These are phyloP conservation scores for Pascua guehoae DNA, from an alignment of 1,284 basidiomycete genomes.

Conservation along the genomic window DNA sequence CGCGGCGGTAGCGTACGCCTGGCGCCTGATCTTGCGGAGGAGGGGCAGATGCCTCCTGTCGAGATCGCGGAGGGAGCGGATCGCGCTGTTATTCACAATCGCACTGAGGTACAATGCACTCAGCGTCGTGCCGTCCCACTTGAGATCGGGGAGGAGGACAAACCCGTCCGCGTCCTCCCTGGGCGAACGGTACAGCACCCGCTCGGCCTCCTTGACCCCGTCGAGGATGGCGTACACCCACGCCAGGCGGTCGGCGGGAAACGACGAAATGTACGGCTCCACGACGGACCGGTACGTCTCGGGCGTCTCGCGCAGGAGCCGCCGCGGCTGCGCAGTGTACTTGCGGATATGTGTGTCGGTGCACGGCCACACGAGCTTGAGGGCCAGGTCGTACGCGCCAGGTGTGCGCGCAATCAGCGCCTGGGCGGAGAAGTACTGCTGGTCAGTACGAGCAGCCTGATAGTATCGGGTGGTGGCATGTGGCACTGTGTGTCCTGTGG, in stretches of 20 bases:
- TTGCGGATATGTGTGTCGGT: constrained; percentile 79
- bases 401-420: constrained; percentile 25
- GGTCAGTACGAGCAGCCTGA: constrained; percentile 2
- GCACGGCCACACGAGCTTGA: constrained; percentile 75
- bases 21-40: constrained; percentile 60
- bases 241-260: constrained; percentile 69
- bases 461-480: no score
- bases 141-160: constrained; percentile 84
- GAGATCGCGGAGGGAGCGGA: constrained; percentile 70
- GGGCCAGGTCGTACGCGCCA: constrained; percentile 30
- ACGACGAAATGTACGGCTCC: constrained; percentile 69
- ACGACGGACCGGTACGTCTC: constrained; percentile 66
- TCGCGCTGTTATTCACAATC: constrained; percentile 58
- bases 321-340: constrained; percentile 71
- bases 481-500: no score
- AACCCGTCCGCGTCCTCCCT: constrained; percentile 60
- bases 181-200: constrained; percentile 65
- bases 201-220: constrained; percentile 73
- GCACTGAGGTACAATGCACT: constrained; percentile 66
- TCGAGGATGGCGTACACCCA: constrained; percentile 88
- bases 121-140: constrained; percentile 78
- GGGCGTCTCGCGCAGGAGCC: constrained; percentile 78
- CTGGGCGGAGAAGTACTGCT: constrained; percentile 47
- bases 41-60: constrained; percentile 62
- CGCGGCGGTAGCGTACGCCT: constrained; percentile 65